These are phyloP conservation scores for Globisporangium radiosum DNA, from an alignment of 352 stramenopile species.

Conservation along the genomic window DNA sequence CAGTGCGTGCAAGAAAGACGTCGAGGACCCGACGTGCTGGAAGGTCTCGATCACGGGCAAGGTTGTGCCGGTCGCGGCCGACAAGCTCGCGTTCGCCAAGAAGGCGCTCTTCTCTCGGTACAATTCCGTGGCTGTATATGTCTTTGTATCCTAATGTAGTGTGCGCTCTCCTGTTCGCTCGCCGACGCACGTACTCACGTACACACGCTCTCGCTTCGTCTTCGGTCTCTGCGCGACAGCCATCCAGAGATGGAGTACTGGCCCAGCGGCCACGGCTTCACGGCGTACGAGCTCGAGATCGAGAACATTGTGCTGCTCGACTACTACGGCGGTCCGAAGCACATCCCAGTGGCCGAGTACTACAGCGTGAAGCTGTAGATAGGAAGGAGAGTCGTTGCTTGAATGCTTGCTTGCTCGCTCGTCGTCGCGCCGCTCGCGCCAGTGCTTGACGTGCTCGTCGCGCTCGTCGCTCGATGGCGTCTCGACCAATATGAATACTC, in stretches of 20 bases:
- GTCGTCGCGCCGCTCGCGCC: no score
- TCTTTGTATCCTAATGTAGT: not conserved
- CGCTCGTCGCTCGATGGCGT: no score
- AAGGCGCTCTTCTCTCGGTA: slow-evolving; percentile 70
- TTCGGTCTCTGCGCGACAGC: slow-evolving; percentile 7
- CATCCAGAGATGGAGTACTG: slow-evolving; percentile 67
- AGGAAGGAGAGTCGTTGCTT: not conserved
- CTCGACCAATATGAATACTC: no score
- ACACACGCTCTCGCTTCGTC: not conserved
- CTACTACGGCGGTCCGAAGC: slow-evolving; percentile 67
- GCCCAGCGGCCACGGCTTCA: slow-evolving; percentile 52
- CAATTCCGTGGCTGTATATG: no score
- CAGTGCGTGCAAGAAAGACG: slow-evolving; percentile 58
- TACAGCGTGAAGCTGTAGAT: slow-evolving; percentile 36
- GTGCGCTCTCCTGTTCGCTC: not conserved
- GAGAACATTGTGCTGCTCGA: slow-evolving; percentile 61
- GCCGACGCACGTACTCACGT: not conserved
- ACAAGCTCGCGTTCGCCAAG: slow-evolving; percentile 37
- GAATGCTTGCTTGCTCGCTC: no score
- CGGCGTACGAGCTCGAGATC: slow-evolving; percentile 44
- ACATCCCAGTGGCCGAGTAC: slow-evolving; percentile 55
- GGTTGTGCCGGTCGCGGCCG: slow-evolving; percentile 34
- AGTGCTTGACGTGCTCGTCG: no score
- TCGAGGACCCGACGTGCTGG: slow-evolving; percentile 69
- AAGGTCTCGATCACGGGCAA: slow-evolving; percentile 51